Base-by-base conservation (phyloP, 1,284 basidiomycete genomes). In the Cutaneotrichosporon curvatum region DNA sequence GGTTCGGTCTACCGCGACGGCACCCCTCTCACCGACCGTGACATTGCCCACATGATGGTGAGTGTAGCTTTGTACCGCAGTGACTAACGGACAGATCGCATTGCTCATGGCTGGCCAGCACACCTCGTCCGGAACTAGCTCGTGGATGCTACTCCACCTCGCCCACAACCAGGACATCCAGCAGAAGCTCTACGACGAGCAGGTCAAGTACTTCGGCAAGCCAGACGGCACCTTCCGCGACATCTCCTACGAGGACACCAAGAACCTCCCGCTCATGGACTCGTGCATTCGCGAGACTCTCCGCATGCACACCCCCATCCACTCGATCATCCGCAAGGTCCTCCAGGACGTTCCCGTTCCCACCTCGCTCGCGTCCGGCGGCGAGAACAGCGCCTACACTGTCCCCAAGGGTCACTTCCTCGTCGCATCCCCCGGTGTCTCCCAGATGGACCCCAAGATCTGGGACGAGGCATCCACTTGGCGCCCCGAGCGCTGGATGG, bases 31-130 rank as follows among this genome's bases (percentile, higher is more conserved):
- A 79, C 78, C 41, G 89, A 97, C 64, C 83, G 87, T 56, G 91
- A 97, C 70, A 85, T 98, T 54, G 90, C 95, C 0, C 54, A 56
- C 54, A 56, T 56, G 47, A 52, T 56, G 50, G 25, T 28, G 12
- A 28, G 25, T 12, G 12, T 12, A 7, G 25, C 25, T 7, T 12
- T 7, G 8, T 7, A 12, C 25, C 7, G 8, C 25, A 28, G 25
- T 28, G 8, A 7, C 25, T 28, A 7, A 28, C 25, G 12, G 8
- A 28, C 25, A 28, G 25, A 39, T 45, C 59, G 88, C 89, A 18
- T 78, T 92, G 38, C 81, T 94, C 55, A 92, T 94, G 90, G 94
- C 94, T 33, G 95, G 95, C 21, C 95, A 99, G 73, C 95, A 98
- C 74, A 99, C 95, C 0, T 88, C 85, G 59, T 92, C 90, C 16